Base-by-base conservation (phyloP, 495 filamentous ascomycete species). In the Talaromyces borbonicus region DNA sequence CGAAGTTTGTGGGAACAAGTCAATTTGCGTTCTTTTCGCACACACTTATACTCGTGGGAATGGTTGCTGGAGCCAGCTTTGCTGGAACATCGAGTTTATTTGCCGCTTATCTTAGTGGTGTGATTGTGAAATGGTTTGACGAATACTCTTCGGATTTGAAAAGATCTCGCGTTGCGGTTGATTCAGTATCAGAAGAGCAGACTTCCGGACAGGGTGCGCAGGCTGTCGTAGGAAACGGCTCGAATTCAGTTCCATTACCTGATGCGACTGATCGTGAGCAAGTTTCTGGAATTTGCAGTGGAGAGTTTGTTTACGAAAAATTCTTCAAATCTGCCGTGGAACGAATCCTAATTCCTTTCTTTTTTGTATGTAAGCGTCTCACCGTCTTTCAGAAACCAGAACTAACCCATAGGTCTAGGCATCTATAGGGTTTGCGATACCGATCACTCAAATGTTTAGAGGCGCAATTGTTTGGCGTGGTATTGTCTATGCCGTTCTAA, bases 371-470 rank as follows among this genome's bases (percentile, higher is more conserved):
- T 59, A 3, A 23, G n/a, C n/a, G 24, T 4, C 11, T 14, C 8
- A 38, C n/a, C 7, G 29, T 15, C 2, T 16, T 22, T 11, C 11
- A 27, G 26, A 23, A 44, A 1, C 7, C 14, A 26, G 35, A 38
- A 22, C 35, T 30, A 25, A 50, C 29, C 26, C 31, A 24, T 26
- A 26, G 3, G 4, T 11, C 2, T 26, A 77, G 73, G 79, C 84
- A 15, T 86, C 81, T 0, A 83, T 90, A 30, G 84, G 86, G 1
- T 89, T 90, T 52, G 78, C 84, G 0, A 83, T 93, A 15, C 84
- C 86, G 0, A 81, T 90, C 27, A 72, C 75, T 0, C 58, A 78
- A 9, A 78, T 92, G 68, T 90, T 88, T 56, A 52, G 54, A 2
- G 74, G 74, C 4, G 54, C 56, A 39, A 67, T 85, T 0, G 54